Conservation (phyloP, 1,284 basidiomycete species). For the Pascua sp. region DNA sequence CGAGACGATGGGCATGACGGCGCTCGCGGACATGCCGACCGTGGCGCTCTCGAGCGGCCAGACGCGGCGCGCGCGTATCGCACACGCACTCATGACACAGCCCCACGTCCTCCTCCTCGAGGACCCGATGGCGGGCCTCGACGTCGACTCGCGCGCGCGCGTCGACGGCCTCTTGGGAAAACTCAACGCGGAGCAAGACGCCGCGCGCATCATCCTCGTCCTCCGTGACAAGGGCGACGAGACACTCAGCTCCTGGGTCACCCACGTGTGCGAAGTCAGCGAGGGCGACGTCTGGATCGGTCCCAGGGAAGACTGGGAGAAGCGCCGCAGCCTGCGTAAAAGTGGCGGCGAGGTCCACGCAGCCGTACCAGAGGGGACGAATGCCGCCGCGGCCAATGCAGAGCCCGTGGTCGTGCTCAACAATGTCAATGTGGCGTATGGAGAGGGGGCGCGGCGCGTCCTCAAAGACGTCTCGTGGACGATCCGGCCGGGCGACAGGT, state of each 20-base stretch:
- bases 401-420: conserved; percentile 60
- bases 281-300: conserved; percentile 56
- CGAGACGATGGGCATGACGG: conserved; percentile 57
- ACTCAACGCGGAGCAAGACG: conserved; percentile 34
- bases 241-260: conserved; percentile 72
- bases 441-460: conserved; percentile 59
- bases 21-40: conserved; percentile 72
- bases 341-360: conserved; percentile 51
- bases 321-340: background rate
- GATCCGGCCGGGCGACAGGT: conserved; percentile 71
- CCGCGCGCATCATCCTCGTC: conserved; percentile 65
- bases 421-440: conserved; percentile 70
- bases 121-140: conserved; percentile 61
- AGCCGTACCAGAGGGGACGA: conserved; percentile 39
- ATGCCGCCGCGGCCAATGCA: conserved; percentile 52
- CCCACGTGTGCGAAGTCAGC: conserved; percentile 62
- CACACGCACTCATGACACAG: conserved; percentile 66
- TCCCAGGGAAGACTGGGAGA: conserved; percentile 48
- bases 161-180: conserved; percentile 39
- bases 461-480: conserved; percentile 74
- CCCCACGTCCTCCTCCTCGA: conserved; percentile 75
- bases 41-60: conserved; percentile 88
- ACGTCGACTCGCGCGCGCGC: conserved; percentile 39
- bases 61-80: conserved; percentile 78
- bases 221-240: conserved; percentile 68